Evolutionary conservation across 2,329 filamentous ascomycete species (phyloP).

Genomic region (Claviceps cyperi): DNA sequence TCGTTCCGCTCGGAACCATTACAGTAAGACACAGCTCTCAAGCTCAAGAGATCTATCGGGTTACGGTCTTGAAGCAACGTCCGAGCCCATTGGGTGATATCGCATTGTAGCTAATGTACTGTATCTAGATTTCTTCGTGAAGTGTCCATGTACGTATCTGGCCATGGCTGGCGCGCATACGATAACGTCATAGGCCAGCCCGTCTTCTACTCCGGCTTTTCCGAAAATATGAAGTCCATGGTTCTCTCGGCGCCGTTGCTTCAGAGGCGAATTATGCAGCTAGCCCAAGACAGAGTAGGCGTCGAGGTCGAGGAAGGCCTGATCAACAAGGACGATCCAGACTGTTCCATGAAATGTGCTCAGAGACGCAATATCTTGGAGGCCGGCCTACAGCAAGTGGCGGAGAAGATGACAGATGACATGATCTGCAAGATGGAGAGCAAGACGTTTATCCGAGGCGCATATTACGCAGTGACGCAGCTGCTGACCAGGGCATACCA

Average conservation of each 20-base stretch:
- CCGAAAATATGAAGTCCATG: slow-evolving; percentile 70
- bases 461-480: slow-evolving; percentile 82
- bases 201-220: slow-evolving; percentile 85
- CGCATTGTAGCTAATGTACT: background rate
- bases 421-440: slow-evolving; percentile 99
- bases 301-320: slow-evolving; percentile 67
- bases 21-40: slow-evolving; percentile 26
- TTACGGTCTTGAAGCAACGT: too few relatives aligned
- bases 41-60: too few relatives aligned
- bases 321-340: slow-evolving; percentile 39
- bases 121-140: slow-evolving; percentile 68
- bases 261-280: slow-evolving; percentile 55
- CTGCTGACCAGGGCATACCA: slow-evolving; percentile 86
- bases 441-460: slow-evolving; percentile 78
- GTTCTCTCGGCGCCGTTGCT: slow-evolving; percentile 67
- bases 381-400: slow-evolving; percentile 60
- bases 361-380: slow-evolving; percentile 52
- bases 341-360: slow-evolving; percentile 34
- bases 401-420: slow-evolving; percentile 72
- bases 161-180: slow-evolving; percentile 90
- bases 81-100: background rate
- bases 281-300: slow-evolving; percentile 60
- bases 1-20: slow-evolving; percentile 63
- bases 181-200: slow-evolving; percentile 81
- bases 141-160: slow-evolving; percentile 83